Conservation (phyloP, 2,329 filamentous ascomycete genomes). For the Aspergillus sp. region DNA sequence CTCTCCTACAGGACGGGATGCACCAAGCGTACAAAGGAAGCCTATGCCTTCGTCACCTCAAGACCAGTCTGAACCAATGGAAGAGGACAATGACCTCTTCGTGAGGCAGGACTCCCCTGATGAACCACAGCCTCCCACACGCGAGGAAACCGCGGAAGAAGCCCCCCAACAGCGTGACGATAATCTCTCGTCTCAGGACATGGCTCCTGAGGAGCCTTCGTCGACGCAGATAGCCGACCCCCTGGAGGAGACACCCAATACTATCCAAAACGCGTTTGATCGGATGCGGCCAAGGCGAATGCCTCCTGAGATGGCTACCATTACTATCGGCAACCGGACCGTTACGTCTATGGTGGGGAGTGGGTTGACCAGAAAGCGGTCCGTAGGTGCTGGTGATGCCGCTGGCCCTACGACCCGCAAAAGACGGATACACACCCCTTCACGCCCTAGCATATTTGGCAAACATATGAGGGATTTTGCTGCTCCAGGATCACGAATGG, state of each 20-base stretch:
- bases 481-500: slow-evolving; percentile 53
- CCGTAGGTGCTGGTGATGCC: slow-evolving; percentile 30
- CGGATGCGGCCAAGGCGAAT: slow-evolving; percentile 65
- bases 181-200: slow-evolving; percentile 5
- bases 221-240: slow-evolving; percentile 14
- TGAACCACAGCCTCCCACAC: background rate
- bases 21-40: slow-evolving; percentile 6
- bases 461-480: slow-evolving; percentile 55
- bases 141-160: background rate
- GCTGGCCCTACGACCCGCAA: slow-evolving; percentile 37
- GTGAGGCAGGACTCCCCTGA: slow-evolving; percentile 10
- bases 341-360: slow-evolving; percentile 66
- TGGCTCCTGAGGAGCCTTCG: slow-evolving; percentile 14
- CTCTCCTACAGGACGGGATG: slow-evolving; percentile 16
- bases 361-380: slow-evolving; percentile 43
- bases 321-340: slow-evolving; percentile 71
- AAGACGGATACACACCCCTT: slow-evolving; percentile 40
- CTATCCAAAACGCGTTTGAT: slow-evolving; percentile 63
- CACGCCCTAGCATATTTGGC: slow-evolving; percentile 44
- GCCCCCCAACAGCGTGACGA: slow-evolving; percentile 1
- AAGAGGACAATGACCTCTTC: slow-evolving; percentile 12
- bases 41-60: slow-evolving; percentile 3
- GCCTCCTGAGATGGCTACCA: slow-evolving; percentile 67
- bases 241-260: slow-evolving; percentile 40
- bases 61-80: slow-evolving; percentile 2